Percentiles rank a stretch among this genome's conserved stretches.
Evolutionary conservation across 1,284 basidiomycete species (phyloP).

Genomic region (Trichosporon faecale): DNA sequence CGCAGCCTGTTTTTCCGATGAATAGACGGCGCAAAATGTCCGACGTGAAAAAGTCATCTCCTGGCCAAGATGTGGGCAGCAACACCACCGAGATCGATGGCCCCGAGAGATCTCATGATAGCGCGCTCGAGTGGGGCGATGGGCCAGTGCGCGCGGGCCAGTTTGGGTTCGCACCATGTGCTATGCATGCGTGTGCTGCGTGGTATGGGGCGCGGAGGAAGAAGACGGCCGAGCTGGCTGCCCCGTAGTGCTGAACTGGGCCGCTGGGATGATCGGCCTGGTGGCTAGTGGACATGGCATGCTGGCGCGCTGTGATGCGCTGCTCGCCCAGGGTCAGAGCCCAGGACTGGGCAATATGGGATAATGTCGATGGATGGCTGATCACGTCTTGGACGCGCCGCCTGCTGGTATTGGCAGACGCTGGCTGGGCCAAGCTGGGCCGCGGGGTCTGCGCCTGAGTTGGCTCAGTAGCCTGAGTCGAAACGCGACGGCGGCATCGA

Average conservation of each 20-base stretch:
- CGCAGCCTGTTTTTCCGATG: background rate
- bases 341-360: background rate
- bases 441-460: conserved; percentile 2
- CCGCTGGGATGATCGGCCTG: conserved; percentile 5
- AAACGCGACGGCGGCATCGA: background rate
- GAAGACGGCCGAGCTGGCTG: conserved; percentile 2
- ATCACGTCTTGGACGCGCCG: background rate
- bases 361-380: background rate
- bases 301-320: too few relatives aligned
- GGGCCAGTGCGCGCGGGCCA: background rate
- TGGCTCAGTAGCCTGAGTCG: too few relatives aligned
- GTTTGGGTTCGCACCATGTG: background rate
- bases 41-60: background rate
- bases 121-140: background rate
- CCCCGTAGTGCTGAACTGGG: background rate
- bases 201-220: background rate
- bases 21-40: conserved; percentile 4
- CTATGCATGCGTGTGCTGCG: background rate
- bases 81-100: background rate
- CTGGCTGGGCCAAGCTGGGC: background rate
- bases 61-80: background rate
- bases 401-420: background rate
- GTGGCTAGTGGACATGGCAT: background rate
- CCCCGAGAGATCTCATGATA: background rate
- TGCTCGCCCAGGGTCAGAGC: background rate